Conservation (phyloP, 78 protist genomes). For the Creolimax fragrantissima region DNA sequence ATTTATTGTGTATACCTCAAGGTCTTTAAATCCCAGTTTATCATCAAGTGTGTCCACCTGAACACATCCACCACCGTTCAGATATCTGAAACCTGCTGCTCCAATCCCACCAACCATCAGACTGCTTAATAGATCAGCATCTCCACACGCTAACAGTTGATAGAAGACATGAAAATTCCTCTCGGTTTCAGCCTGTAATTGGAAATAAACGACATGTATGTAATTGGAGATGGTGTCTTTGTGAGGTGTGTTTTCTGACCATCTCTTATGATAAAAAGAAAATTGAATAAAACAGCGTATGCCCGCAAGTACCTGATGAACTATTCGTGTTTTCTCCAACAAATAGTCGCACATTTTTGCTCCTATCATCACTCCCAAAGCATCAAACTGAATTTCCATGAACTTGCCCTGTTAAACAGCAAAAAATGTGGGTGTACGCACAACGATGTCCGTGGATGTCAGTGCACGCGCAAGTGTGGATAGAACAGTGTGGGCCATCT, state of each 20-base stretch:
- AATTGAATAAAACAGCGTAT: not conserved
- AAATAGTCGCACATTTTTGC: constrained; percentile 69
- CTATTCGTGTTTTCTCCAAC: constrained; percentile 42
- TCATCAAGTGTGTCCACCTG: constrained; percentile 15
- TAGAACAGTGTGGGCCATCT: too few relatives aligned
- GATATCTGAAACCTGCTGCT: not conserved
- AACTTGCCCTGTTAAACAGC: constrained; percentile 59
- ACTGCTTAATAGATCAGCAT: not conserved
- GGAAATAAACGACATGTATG: too few relatives aligned
- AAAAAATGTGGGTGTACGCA: not conserved
- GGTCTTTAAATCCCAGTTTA: constrained; percentile 5
- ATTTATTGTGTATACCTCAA: not conserved
- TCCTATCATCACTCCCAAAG: constrained; percentile 57
- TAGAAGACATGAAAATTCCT: constrained; percentile 54
- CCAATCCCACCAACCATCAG: not conserved
- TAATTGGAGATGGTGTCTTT: too few relatives aligned
- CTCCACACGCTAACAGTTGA: constrained; percentile 29
- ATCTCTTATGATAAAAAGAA: not conserved
- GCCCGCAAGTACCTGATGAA: not conserved
- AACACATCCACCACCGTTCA: not conserved
- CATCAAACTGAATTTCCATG: constrained; percentile 55
- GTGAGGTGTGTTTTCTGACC: not conserved
- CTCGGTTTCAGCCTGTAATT: constrained; percentile 30
- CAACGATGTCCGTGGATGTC: not conserved
- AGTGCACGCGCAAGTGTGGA: too few relatives aligned